Conservation (phyloP, 371 early-diverging fungal genomes). For the Thermomucor indicae-seudaticae region DNA sequence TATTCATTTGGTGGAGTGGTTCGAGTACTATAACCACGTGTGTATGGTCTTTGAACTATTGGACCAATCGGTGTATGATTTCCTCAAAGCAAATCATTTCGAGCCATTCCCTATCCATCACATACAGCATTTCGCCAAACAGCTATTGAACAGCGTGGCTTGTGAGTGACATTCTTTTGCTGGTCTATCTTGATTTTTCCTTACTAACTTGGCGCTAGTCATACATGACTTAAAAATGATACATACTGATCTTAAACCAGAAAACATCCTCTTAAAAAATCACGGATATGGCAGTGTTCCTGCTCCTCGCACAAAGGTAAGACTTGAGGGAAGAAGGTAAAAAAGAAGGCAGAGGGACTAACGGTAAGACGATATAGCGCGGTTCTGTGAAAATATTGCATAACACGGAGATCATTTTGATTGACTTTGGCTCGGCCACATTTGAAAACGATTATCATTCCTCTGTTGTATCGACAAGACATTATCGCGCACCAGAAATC, state of each 20-base stretch:
- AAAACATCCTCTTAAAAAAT: slow-evolving; percentile 78
- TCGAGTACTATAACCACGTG: slow-evolving; percentile 88
- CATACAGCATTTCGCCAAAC: slow-evolving; percentile 80
- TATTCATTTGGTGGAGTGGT: slow-evolving; percentile 76
- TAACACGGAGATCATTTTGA: slow-evolving; percentile 77
- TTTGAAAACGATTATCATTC: slow-evolving; percentile 92
- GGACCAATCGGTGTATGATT: slow-evolving; percentile 89
- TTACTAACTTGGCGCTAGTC: slow-evolving; percentile 35
- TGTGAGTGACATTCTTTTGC: slow-evolving; percentile 42
- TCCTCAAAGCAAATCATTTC: slow-evolving; percentile 87
- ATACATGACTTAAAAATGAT: slow-evolving; percentile 73
- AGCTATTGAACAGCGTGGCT: slow-evolving; percentile 72
- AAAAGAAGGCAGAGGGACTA: too few species aligned
- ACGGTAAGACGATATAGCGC: slow-evolving; percentile 3
- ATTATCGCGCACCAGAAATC: slow-evolving; percentile 97
- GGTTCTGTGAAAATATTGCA: slow-evolving; percentile 36
- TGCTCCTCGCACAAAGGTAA: slow-evolving; percentile 8
- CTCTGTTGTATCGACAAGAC: slow-evolving; percentile 88
- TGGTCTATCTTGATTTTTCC: not conserved
- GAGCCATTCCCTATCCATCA: slow-evolving; percentile 85
- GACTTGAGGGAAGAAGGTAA: too few species aligned
- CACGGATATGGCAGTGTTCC: slow-evolving; percentile 3
- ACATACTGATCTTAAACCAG: slow-evolving; percentile 95
- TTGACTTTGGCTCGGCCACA: slow-evolving; percentile 94
- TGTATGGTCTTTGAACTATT: slow-evolving; percentile 97